Evolutionary conservation across 495 filamentous ascomycete species (phyloP), one percentile per base, ranked within the genome.

Genomic region (Penicillium salamii): DNA sequence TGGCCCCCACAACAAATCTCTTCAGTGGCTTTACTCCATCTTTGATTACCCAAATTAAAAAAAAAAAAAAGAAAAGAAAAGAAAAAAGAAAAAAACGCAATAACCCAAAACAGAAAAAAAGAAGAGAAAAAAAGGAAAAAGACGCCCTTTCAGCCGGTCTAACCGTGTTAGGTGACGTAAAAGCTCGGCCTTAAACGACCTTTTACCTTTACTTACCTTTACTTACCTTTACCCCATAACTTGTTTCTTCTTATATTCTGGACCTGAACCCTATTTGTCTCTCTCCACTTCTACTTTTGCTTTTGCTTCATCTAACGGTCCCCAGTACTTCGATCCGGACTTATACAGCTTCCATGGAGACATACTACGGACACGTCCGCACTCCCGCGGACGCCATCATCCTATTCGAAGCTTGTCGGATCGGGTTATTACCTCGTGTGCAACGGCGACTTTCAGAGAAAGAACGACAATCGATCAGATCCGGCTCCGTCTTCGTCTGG

Each of bases 401-500:
- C 57, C 77, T 98, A 31, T 97, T 98, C 65, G 93, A 98, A 72
- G 93, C 93, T 39, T 98, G 93, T 68, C 83, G 93, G 45, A 74
- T 95, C 36, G 93, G 93, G 26, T 74, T 95, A 26, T 75, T 97
- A 15, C 93, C 93, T 24, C 84, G 93, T 45, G 93, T 98, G 9
- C 93, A 98, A 71, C 77, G 93, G 38, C 78, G 93, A 59, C 70
- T 98, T 53, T 97, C 95, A 15, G 93, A 98, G 69, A 98, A 98
- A 67, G 93, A 98, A 69, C 83, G 93, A 33, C 91, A 96, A 57
- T 84, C 87, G 6, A 98, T 98, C 61, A 84, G 87, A 52, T 95
- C 92, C 2, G 93, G 93, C 14, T 97, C 95, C 0, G 92, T 98
- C 7, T 98, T 97, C 62, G 93, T 98, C 26, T 98, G 93, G 93